Evolutionary conservation across 179 eudicot genomes (phyloP).

Genomic region (Beta lomatogona): DNA sequence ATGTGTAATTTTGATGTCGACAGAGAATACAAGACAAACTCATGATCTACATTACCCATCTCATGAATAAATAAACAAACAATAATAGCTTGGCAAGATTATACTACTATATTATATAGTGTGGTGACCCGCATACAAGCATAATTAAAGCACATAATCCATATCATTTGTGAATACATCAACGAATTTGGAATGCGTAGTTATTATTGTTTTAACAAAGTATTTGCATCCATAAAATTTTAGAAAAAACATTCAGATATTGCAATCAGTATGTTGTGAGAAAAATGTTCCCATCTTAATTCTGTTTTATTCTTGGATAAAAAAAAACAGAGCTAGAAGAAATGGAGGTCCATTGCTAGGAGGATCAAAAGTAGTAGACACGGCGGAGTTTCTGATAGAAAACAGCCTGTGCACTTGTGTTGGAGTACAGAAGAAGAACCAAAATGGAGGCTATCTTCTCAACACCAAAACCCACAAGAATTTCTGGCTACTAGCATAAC

Average conservation of each 20-base stretch:
- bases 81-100: no score
- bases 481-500: slow-evolving; percentile 58
- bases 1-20: no score
- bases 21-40: no score
- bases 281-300: background rate
- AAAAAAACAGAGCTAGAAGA: slow-evolving; percentile 36
- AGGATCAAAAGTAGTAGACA: slow-evolving; percentile 41
- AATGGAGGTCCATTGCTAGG: slow-evolving; percentile 35
- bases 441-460: slow-evolving; percentile 64
- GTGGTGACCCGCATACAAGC: no score
- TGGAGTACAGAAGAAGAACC: slow-evolving; percentile 65
- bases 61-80: no score
- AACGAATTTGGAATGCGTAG: no score
- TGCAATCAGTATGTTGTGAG: background rate
- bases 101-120: no score
- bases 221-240: no score
- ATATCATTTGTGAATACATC: no score
- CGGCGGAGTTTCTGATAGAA: slow-evolving; percentile 64
- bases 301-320: background rate
- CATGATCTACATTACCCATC: no score
- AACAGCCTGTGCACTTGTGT: slow-evolving; percentile 65
- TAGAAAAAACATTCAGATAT: background rate
- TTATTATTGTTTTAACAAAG: no score
- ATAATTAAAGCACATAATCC: no score
- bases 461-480: slow-evolving; percentile 57